Percentiles rank a stretch among this genome's conserved stretches.
phyloP scores from a whole-genome alignment of 192 early-diverging fungal genomes.

The Kappamyces sp. region DNA sequence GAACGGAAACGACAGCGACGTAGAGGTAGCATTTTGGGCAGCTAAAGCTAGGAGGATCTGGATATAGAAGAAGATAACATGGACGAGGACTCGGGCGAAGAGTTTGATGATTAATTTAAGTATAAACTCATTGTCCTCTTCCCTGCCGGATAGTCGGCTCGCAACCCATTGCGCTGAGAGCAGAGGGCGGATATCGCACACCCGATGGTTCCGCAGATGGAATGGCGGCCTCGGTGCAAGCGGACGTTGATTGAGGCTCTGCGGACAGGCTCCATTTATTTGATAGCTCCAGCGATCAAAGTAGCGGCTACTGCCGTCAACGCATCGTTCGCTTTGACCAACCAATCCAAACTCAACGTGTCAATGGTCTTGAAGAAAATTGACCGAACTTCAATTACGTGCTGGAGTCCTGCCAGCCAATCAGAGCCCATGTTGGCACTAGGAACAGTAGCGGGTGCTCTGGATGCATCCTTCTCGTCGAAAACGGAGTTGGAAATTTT shows the following conservation, averaged over 20 bases:
- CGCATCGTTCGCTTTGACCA: slow-evolving; percentile 8
- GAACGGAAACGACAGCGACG: slow-evolving; percentile 2
- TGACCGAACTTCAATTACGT: slow-evolving; percentile 78
- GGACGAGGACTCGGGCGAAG: neutral
- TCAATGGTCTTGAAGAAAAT: slow-evolving; percentile 21
- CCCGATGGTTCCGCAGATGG: neutral
- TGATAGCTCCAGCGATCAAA: neutral
- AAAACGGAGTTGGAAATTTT: slow-evolving; percentile 86
- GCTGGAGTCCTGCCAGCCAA: slow-evolving; percentile 72
- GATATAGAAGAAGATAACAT: slow-evolving; percentile 15
- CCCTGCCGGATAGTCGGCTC: no score
- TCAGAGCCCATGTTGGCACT: slow-evolving; percentile 70
- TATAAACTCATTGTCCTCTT: neutral
- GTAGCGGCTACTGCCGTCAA: neutral
- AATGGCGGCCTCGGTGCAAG: neutral
- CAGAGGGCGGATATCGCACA: neutral
- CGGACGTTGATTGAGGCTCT: neutral
- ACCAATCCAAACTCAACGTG: slow-evolving; percentile 8
- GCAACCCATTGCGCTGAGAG: no score
- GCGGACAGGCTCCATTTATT: neutral
- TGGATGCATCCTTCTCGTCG: slow-evolving; percentile 93
- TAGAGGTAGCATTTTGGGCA: neutral
- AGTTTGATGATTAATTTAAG: neutral
- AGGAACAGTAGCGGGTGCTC: slow-evolving; percentile 91
- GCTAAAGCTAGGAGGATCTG: no score